Percentiles rank a stretch among this genome's conserved stretches.
These are phyloP conservation scores for Penicillium soppii DNA, from an alignment of 495 filamentous ascomycete genomes.

Conservation along the genomic window DNA sequence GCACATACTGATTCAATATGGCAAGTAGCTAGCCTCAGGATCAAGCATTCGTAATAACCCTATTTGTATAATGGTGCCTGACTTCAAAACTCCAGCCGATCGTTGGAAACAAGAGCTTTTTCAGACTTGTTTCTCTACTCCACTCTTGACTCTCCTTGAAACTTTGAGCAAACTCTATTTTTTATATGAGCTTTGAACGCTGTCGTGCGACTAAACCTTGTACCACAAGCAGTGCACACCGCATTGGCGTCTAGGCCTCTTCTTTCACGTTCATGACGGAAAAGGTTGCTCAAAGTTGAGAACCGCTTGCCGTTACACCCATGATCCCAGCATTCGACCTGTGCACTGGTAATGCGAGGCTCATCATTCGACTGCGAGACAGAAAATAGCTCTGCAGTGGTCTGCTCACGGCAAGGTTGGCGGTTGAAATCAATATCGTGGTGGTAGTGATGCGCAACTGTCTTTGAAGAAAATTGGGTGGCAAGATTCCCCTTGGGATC, in stretches of 20 bases:
- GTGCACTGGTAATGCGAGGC: neutral
- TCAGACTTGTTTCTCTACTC: neutral
- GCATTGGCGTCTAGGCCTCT: neutral
- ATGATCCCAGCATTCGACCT: neutral
- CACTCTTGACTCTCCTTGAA: neutral
- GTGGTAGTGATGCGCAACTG: too few relatives aligned
- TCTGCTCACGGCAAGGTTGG: too few relatives aligned
- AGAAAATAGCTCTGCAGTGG: too few relatives aligned
- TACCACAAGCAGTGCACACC: neutral
- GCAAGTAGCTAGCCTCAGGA: neutral
- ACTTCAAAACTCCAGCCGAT: neutral
- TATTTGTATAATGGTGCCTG: neutral
- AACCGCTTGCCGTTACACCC: neutral
- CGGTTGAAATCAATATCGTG: too few relatives aligned
- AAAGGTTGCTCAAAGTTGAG: neutral
- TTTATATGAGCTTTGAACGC: neutral
- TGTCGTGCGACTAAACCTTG: neutral
- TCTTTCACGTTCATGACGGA: neutral
- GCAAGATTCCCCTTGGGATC: too few relatives aligned
- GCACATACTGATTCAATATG: neutral
- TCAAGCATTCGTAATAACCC: neutral
- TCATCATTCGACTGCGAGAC: neutral
- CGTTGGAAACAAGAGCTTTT: neutral
- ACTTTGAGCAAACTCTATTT: neutral
- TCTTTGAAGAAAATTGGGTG: too few relatives aligned